Percentiles rank a stretch among this genome's conserved stretches.
These are phyloP conservation scores for Diaporthe eres DNA, from an alignment of 2,329 filamentous ascomycete species.

Conservation along the genomic window DNA sequence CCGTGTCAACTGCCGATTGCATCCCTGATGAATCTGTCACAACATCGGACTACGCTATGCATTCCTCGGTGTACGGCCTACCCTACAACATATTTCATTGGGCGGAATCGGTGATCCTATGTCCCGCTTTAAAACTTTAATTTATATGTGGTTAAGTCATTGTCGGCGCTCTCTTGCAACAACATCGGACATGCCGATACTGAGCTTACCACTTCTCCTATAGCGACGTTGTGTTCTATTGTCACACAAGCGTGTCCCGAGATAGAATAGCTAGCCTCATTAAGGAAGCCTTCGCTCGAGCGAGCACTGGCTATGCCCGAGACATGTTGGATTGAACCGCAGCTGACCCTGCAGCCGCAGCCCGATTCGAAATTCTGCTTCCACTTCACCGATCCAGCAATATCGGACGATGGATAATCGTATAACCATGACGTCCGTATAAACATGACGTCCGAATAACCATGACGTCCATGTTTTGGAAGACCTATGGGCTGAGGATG, in stretches of 20 bases:
- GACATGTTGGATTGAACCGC: slow-evolving; percentile 27
- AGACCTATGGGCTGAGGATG: not conserved
- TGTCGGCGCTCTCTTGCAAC: not conserved
- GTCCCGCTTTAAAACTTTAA: not conserved
- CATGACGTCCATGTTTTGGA: not conserved
- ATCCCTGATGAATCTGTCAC: slow-evolving; percentile 6
- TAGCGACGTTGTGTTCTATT: not conserved
- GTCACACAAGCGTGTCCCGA: not conserved
- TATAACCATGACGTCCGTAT: slow-evolving; percentile 1
- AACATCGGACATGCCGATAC: not conserved
- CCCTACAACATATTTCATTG: not conserved
- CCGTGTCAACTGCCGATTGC: slow-evolving; percentile 7
- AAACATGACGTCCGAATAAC: not conserved
- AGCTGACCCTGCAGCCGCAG: slow-evolving; percentile 15
- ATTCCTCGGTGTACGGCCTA: not conserved
- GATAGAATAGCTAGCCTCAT: not conserved
- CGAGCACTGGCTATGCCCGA: not conserved
- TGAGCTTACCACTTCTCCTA: not conserved
- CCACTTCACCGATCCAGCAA: not conserved
- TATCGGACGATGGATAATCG: slow-evolving; percentile 1
- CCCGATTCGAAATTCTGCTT: not conserved
- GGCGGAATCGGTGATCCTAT: not conserved
- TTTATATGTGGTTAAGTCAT: not conserved
- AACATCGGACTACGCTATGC: slow-evolving; percentile 9
- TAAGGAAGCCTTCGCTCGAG: not conserved